Evolutionary conservation across 2,329 filamentous ascomycete genomes (phyloP), one percentile per base, ranked within the genome.

Genomic region (Stemphylium vesicarium): DNA sequence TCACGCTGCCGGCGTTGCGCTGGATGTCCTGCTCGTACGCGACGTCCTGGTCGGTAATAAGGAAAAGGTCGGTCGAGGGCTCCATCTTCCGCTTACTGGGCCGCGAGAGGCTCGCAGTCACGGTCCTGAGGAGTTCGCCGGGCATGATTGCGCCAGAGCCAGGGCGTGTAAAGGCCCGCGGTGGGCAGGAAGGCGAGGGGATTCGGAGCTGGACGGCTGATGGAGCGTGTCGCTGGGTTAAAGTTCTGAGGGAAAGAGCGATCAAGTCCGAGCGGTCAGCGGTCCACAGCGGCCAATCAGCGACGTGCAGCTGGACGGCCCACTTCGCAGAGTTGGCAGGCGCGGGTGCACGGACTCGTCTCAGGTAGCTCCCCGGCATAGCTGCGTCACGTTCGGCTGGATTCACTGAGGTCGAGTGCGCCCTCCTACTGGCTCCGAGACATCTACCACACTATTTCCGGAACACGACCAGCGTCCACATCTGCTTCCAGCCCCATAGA

Each of bases 1-100:
- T 96, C 64, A 94, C 87, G 75, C 88, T 95, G 69, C 88, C 89
- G 8, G 88, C 86, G 70, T 96, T 91, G 66, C 93, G 90, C 62
- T 95, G 81, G 57, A 98, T 87, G 76, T 99, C 95, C 78, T 97
- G 93, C 79, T 99, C 96, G 82, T 98, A 99, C 57, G 96, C 85
- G 50, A 91, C 88, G 79, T 99, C 95, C 79, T 96, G 92, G 73
- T 92, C 90, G 67, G 87, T 84, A 86, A 94, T 75, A 62, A 77
- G 66, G 63, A 68, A 67, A 31, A 78, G 73, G 60, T 73, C 73
- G 72, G 56, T 65, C 50, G 66, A 46, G 72, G 65, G 70, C 62
- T 69, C 59, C 63, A 69, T 67, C 57, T 70, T 73, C 59, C 73
- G 71, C 64, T 75, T 75, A 62, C 53, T 56, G 57, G 67, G 70